Conservation (phyloP, 345 rosid genomes). For the Salix viminalis region DNA sequence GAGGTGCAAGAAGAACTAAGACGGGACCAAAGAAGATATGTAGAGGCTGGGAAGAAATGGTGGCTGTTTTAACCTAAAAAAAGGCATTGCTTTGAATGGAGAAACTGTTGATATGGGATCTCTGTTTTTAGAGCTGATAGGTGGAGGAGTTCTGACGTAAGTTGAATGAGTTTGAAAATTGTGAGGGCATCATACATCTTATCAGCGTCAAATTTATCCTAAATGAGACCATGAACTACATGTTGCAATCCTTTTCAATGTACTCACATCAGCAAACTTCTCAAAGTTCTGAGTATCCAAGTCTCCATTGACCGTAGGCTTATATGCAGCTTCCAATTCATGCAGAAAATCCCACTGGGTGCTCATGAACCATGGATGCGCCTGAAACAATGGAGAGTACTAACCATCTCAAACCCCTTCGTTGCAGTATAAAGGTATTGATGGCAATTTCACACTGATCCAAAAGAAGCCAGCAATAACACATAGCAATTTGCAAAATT, state of each 20-base stretch:
- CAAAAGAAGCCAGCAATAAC: constrained; percentile 4
- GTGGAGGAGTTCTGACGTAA: not conserved
- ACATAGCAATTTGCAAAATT: not conserved
- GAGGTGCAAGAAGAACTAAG: not conserved
- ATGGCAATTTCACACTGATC: not conserved
- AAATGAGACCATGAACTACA: not conserved
- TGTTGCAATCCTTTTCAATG: constrained; percentile 3
- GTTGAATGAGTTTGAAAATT: not conserved
- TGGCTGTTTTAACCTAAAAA: not conserved
- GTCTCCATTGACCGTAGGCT: constrained; percentile 82
- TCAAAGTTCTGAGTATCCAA: constrained; percentile 96
- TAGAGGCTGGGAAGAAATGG: not conserved
- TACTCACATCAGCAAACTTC: constrained; percentile 92
- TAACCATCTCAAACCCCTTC: constrained; percentile 6
- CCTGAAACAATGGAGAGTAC: constrained; percentile 37
- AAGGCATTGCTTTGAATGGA: not conserved
- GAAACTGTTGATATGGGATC: not conserved
- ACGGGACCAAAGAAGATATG: not conserved
- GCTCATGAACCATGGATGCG: constrained; percentile 75
- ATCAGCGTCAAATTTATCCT: not conserved
- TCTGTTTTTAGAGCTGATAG: not conserved
- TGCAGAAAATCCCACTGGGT: constrained; percentile 80
- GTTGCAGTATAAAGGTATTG: not conserved
- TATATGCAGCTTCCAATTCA: constrained; percentile 82
- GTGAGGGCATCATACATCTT: not conserved